phyloP scores from a whole-genome alignment of 306 rosid genomes.

The Parietaria judaica region DNA sequence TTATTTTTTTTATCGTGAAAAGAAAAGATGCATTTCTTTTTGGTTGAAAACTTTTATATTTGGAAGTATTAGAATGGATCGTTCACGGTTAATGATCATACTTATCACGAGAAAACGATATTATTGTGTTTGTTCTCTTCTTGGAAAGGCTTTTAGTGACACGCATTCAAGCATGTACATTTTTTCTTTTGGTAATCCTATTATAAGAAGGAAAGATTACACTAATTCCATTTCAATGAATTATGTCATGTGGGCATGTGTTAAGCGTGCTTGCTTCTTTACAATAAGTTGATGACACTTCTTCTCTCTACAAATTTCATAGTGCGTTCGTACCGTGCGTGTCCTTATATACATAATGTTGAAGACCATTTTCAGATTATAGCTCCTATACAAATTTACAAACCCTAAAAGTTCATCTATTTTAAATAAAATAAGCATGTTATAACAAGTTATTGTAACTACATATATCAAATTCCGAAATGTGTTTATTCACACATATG shows the following conservation, averaged over 20 bases:
- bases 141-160: neutral
- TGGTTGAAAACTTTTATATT: neutral
- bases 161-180: conserved; percentile 3
- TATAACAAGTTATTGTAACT: too few species aligned
- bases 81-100: neutral
- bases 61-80: neutral
- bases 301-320: too few species aligned
- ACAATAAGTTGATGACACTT: neutral
- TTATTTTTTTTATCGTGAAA: too few species aligned
- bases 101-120: neutral
- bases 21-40: neutral
- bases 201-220: neutral
- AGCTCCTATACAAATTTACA: too few species aligned
- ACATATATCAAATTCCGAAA: too few species aligned
- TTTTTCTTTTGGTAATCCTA: conserved; percentile 1
- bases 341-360: neutral
- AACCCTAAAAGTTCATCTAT: too few species aligned
- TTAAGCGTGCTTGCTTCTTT: conserved; percentile 1
- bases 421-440: too few species aligned
- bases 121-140: conserved; percentile 1
- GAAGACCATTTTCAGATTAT: too few species aligned
- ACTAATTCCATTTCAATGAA: neutral
- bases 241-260: conserved; percentile 4
- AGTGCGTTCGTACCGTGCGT: too few species aligned
- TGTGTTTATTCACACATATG: too few species aligned